Base-by-base conservation (phyloP, 805 yeast species). In the Vanderwaltozyma polyspora region DNA sequence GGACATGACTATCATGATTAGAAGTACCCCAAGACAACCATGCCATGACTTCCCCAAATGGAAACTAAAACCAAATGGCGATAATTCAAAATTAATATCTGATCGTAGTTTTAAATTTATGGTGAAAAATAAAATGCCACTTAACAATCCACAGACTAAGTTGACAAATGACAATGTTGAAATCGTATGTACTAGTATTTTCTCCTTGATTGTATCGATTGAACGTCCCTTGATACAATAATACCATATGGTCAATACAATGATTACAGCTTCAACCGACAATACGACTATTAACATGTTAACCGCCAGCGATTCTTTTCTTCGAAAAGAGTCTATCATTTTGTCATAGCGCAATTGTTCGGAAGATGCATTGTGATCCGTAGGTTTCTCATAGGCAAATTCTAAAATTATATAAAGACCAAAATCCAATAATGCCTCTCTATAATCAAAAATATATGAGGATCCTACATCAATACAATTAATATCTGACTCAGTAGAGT, bases 371-470 rank as follows among this genome's bases (percentile, higher is more conserved):
- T 33, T 17, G 3, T 33, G 24, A 4, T 33, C 25, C 14, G 29
- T 19, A 12, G 35, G 36, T 29, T 32, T 25, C 8, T 43, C 43
- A 40, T 54, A 56, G 5, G 58, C 59, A 33, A 48, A 56, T 29
- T 44, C 50, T 31, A 56, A 30, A 7, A 56, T 48, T 13, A 54
- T 52, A 14, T 48, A 48, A 22, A 56, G 38, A 3, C 57, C 57
- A 12, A 49, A 33, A 9, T 40, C 41, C 6, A 40, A 30, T 25
- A 56, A 32, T 1, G 48, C 38, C 11, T 48, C 43, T 38, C 54
- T 42, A 36, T 56, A 56, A 32, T 56, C 51, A 25, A 55, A 48
- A 8, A 55, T 29, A 32, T 46, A 51, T 3, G 24, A 3, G 5
- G 25, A 12, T 12, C n/a, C 15, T 3, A 15, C 15, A 22, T 26